Conservation (phyloP, 768 basidiomycete genomes). For the Rhizopogon rudus region DNA sequence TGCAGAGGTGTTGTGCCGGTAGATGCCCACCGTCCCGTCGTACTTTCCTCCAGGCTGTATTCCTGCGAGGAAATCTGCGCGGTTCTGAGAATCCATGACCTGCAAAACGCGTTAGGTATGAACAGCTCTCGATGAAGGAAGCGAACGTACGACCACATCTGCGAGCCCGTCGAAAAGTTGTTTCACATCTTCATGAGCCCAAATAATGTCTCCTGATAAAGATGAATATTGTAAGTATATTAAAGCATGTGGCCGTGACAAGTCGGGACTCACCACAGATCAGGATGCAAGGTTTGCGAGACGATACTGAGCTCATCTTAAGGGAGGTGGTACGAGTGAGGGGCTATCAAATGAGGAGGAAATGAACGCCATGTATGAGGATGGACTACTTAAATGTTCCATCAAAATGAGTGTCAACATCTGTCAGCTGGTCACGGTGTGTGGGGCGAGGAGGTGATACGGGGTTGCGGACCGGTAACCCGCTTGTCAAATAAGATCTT, state of each 20-base stretch:
- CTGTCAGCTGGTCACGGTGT: not conserved
- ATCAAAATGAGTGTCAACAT: not conserved
- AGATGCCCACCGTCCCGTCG: constrained; percentile 66
- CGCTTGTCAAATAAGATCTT: too few species aligned
- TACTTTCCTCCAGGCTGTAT: constrained; percentile 70
- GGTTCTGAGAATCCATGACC: constrained; percentile 54
- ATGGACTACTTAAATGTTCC: not conserved
- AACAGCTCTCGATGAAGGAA: not conserved
- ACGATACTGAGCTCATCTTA: constrained; percentile 9
- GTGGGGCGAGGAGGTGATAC: not conserved
- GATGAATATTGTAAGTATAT: not conserved
- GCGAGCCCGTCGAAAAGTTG: constrained; percentile 62
- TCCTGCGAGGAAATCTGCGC: constrained; percentile 64
- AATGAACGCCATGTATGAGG: not conserved
- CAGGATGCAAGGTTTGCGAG: constrained; percentile 21
- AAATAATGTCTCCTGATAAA: constrained; percentile 59
- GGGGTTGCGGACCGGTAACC: not conserved
- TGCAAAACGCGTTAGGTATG: constrained; percentile 14
- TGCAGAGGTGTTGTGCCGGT: constrained; percentile 68
- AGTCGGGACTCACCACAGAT: constrained; percentile 26
- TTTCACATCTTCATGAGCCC: constrained; percentile 75
- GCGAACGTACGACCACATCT: constrained; percentile 65
- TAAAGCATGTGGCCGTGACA: not conserved
- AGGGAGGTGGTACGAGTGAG: not conserved
- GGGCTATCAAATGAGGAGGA: too few species aligned